Evolutionary conservation across 139 green algal genomes (phyloP).

Genomic region (Asterochloris sp.): DNA sequence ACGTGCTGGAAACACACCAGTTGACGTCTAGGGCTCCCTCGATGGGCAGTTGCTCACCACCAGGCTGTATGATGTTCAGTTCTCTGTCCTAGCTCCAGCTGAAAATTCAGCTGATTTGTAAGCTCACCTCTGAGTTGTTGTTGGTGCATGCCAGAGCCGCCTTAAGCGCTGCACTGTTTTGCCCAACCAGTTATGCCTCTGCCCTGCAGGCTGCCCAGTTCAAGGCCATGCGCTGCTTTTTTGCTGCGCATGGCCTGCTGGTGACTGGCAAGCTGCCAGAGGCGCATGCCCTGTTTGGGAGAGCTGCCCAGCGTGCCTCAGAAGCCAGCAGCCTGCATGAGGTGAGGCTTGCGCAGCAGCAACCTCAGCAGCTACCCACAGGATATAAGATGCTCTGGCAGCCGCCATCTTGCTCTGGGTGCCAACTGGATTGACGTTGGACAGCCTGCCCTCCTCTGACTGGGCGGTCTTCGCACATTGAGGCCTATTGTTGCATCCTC

Average conservation of each 20-base stretch:
- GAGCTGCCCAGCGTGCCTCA: conserved; percentile 40
- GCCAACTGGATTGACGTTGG: background rate
- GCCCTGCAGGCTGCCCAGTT: conserved; percentile 34
- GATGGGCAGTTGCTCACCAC: too few species aligned
- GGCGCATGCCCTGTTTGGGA: conserved; percentile 58
- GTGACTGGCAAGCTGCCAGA: conserved; percentile 40
- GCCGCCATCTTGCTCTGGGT: background rate
- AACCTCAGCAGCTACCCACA: background rate
- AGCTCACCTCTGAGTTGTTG: background rate
- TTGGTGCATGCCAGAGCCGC: background rate
- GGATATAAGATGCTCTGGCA: background rate
- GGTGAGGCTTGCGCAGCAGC: background rate
- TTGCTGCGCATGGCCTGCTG: conserved; percentile 54
- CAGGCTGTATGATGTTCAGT: too few species aligned
- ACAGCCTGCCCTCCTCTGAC: background rate
- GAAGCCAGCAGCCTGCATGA: conserved; percentile 26
- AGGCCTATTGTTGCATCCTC: background rate
- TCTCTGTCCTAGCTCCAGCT: too few species aligned
- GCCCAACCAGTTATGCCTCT: too few species aligned
- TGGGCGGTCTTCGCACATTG: background rate
- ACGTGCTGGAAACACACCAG: too few species aligned
- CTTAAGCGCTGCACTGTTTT: background rate
- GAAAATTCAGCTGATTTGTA: too few species aligned
- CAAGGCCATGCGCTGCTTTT: conserved; percentile 44
- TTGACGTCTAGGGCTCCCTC: too few species aligned